Base-by-base conservation (phyloP, 202 grass and related monocot genomes). In the Panicum hallii region DNA sequence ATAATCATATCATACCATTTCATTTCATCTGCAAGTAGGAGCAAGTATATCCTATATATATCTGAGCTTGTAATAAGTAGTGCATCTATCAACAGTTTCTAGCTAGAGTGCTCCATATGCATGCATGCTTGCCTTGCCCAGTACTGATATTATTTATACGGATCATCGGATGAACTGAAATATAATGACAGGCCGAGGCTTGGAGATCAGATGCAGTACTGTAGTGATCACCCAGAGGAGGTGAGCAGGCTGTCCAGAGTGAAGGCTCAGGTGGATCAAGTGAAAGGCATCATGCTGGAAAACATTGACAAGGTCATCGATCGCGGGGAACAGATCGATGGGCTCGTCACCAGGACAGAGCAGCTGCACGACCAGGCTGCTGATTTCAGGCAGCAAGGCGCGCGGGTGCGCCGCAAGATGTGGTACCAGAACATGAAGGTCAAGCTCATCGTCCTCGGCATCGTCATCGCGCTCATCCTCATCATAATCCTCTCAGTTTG, bases 351-450 rank as follows among this genome's bases (percentile, higher is more conserved):
- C 42, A 94, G 83, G 82, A 94, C 88, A 8, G 94, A 92, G 72
- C 75, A 82, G 26, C 94, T 97, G 17, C 86, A 87, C 2, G 74
- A 70, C 32, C 88, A 92, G 75, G 88, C 91, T 32, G 9, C 45
- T 52, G 86, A 93, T 88, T 93, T 90, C 79, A 90, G 88, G 80
- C 75, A 72, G 32, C 22, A 90, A 23, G 91, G 91, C 1, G 63
- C 14, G 0, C 68, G 67, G 49, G 55, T 93, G 38, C 57, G 88
- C 11, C 86, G 86, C 42, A 90, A 80, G 71, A 93, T 93, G 91
- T 93, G 91, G 91, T 72, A 81, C 9, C 85, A 93, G 57, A 93
- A 93, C 83, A 93, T 90, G 91, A 93, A 93, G 88, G 77, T 88
- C 2, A 90, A 90, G 65, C 70, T 93, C 43, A 90, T 93, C 9